A percentile compares a stretch with the other conserved stretches of the same genome.
These are phyloP conservation scores for Diaporthe sp. DNA, from an alignment of 2,329 filamentous ascomycete species.

Conservation along the genomic window DNA sequence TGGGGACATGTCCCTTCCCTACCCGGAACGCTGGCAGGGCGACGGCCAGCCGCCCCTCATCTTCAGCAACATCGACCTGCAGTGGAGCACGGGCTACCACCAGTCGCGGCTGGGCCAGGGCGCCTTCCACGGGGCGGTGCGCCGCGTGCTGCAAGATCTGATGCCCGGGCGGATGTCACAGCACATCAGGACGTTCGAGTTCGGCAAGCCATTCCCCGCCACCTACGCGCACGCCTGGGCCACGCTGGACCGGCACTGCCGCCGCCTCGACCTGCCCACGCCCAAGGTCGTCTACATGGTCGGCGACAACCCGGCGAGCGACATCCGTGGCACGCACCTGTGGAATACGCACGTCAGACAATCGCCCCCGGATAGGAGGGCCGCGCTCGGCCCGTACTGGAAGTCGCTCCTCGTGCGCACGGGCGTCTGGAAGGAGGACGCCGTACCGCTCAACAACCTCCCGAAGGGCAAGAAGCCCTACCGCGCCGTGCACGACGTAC, in stretches of 20 bases:
- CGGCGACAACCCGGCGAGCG: conserved; percentile 89
- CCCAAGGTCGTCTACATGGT: conserved; percentile 91
- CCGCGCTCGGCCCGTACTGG: conserved; percentile 69
- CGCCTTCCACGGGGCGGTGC: conserved; percentile 85
- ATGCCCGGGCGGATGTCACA: conserved; percentile 69
- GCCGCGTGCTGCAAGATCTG: conserved; percentile 60
- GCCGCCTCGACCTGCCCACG: not conserved
- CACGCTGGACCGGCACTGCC: conserved; percentile 71
- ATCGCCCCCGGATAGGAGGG: conserved; percentile 55
- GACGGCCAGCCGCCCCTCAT: conserved; percentile 86
- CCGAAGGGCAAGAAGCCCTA: not conserved
- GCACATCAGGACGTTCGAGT: conserved; percentile 43
- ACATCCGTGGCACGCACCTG: conserved; percentile 88
- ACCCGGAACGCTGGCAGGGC: conserved; percentile 80
- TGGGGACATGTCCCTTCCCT: conserved; percentile 73
- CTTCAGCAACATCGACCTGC: conserved; percentile 91
- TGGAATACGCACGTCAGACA: conserved; percentile 66
- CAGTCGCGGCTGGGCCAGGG: conserved; percentile 92
- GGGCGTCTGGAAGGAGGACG: conserved; percentile 74
- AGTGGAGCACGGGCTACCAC: conserved; percentile 90
- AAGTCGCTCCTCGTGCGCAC: conserved; percentile 82
- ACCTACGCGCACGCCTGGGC: conserved; percentile 91
- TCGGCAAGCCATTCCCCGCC: conserved; percentile 84
- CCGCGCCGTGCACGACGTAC: conserved; percentile 77
- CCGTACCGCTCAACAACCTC: not conserved